These are phyloP conservation scores for Vitis labrusca DNA, from an alignment of 164 flowering plant genomes.

Conservation along the genomic window DNA sequence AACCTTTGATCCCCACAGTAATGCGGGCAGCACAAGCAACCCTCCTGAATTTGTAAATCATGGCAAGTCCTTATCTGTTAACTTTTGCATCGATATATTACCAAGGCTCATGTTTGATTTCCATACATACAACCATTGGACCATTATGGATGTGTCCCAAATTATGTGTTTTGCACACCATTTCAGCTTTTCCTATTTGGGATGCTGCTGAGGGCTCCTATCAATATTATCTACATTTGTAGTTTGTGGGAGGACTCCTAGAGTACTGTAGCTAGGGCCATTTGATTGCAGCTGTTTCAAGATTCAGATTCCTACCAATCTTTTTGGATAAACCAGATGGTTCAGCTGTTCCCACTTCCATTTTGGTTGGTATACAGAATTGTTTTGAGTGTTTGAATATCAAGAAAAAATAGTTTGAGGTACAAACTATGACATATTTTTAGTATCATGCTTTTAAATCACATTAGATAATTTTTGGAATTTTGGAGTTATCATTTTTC, in stretches of 20 bases:
- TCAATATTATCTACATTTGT: no score
- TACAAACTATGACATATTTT: no score
- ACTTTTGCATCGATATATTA: neutral
- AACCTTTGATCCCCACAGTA: slow-evolving; percentile 24
- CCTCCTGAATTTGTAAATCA: slow-evolving; percentile 48
- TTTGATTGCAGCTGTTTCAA: neutral
- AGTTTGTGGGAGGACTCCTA: no score
- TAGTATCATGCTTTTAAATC: no score
- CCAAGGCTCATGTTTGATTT: neutral
- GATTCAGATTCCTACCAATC: slow-evolving; percentile 1
- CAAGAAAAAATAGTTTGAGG: no score
- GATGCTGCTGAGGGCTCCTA: neutral
- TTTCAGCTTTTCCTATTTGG: neutral
- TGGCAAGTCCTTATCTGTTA: slow-evolving; percentile 29
- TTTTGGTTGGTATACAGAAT: no score
- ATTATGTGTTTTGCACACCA: neutral
- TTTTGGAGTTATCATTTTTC: no score
- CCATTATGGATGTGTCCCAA: neutral
- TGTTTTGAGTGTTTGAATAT: no score
- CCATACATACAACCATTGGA: neutral
- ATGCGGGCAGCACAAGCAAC: slow-evolving; percentile 24
- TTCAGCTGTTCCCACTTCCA: no score
- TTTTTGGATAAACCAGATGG: neutral
- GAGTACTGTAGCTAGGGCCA: neutral
- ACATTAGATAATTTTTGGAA: no score